Conservation (phyloP, 441 rosid genomes). For the Euphorbia celastroides region DNA sequence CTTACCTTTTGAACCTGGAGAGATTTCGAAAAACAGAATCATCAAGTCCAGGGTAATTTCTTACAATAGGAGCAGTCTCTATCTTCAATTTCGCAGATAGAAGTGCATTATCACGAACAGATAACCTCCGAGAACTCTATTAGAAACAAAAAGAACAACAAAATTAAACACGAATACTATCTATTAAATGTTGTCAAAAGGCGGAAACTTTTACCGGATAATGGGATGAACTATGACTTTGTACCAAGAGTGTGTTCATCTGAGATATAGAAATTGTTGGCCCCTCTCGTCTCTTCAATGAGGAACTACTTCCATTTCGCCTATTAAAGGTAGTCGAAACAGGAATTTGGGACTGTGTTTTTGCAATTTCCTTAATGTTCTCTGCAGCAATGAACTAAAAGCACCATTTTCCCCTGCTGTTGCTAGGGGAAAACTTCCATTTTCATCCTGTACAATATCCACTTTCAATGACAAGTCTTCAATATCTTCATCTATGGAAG, state of each 20-base stretch:
- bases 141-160: conserved; percentile 22
- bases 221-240: conserved; percentile 38
- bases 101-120: conserved; percentile 57
- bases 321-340: conserved; percentile 18
- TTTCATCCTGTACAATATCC: conserved; percentile 12
- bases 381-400: conserved; percentile 12
- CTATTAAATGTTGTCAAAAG: conserved; percentile 12
- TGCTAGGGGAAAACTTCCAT: conserved; percentile 14
- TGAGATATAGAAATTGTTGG: conserved; percentile 40
- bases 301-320: conserved; percentile 13
- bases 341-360: conserved; percentile 9
- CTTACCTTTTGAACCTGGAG: conserved; percentile 61
- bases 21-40: conserved; percentile 55
- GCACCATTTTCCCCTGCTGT: conserved; percentile 17
- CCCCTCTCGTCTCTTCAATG: conserved; percentile 22
- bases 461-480: conserved; percentile 14
- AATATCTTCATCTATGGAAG: conserved; percentile 25
- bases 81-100: conserved; percentile 49
- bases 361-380: conserved; percentile 12
- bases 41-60: conserved; percentile 31
- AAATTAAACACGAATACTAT: conserved; percentile 9
- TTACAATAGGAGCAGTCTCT: conserved; percentile 40
- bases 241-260: conserved; percentile 52
- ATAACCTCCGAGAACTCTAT: conserved; percentile 50
- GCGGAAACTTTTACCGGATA: conserved; percentile 38